Evolutionary conservation across 2,329 filamentous ascomycete species (phyloP).

Genomic region (Emydomyces testavorans): DNA sequence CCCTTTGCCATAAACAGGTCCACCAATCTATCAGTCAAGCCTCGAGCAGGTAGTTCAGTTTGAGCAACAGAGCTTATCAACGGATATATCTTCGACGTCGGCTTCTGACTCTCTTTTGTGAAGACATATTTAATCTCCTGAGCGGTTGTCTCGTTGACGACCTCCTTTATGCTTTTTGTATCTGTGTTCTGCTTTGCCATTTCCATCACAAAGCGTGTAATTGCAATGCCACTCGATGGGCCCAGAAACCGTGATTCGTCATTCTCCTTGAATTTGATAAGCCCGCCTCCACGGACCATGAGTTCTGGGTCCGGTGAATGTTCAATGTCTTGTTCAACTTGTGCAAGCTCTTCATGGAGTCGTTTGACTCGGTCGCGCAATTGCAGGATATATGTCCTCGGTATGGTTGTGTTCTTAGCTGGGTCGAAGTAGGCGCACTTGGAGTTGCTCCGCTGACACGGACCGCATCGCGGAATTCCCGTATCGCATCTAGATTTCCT

Average conservation of each 20-base stretch:
- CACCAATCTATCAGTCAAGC: constrained; percentile 65
- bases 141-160: constrained; percentile 65
- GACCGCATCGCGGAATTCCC: constrained; percentile 76
- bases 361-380: constrained; percentile 76
- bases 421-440: constrained; percentile 94
- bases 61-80: constrained; percentile 79
- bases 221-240: constrained; percentile 87
- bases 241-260: constrained; percentile 87
- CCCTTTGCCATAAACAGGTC: constrained; percentile 79
- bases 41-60: constrained; percentile 58
- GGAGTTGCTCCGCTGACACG: constrained; percentile 83
- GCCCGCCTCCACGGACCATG: constrained; percentile 73
- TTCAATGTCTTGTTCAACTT: constrained; percentile 65
- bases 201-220: constrained; percentile 91
- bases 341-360: constrained; percentile 68
- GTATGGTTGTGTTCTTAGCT: constrained; percentile 71
- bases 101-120: constrained; percentile 52
- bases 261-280: constrained; percentile 71
- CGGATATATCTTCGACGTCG: constrained; percentile 71
- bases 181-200: constrained; percentile 89
- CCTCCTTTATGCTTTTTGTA: constrained; percentile 79
- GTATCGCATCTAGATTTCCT: constrained; percentile 95
- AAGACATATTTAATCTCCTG: constrained; percentile 58
- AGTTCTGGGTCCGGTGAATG: constrained; percentile 63
- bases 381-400: constrained; percentile 81